Evolutionary conservation across 2,329 filamentous ascomycete species (phyloP).

Genomic region (Pyricularia sp.): DNA sequence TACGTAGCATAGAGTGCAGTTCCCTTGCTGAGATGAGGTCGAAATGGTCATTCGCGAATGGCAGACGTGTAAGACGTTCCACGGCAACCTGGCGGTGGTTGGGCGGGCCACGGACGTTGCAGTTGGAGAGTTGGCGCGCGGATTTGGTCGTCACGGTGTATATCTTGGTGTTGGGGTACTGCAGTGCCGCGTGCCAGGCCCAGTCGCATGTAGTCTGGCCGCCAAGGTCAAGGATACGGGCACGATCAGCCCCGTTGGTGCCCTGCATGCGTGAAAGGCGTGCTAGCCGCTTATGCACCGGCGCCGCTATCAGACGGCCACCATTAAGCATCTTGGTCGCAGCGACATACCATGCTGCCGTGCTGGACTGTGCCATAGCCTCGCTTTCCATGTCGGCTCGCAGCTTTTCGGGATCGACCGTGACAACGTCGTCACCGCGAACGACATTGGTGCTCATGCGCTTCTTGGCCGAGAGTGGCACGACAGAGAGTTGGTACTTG

Average conservation of each 20-base stretch:
- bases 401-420: conserved; percentile 52
- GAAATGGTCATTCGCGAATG: conserved; percentile 79
- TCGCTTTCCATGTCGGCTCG: conserved; percentile 70
- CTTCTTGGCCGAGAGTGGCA: conserved; percentile 61
- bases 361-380: conserved; percentile 62
- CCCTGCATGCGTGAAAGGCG: conserved; percentile 36
- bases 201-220: conserved; percentile 82
- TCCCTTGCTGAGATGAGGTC: conserved; percentile 86
- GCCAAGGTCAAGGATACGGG: conserved; percentile 75
- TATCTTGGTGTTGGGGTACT: conserved; percentile 76
- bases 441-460: conserved; percentile 64
- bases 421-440: conserved; percentile 55
- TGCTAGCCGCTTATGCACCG: conserved; percentile 52
- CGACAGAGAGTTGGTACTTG: conserved; percentile 68
- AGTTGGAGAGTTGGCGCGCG: conserved; percentile 60
- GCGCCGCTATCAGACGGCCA: conserved; percentile 54
- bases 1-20: conserved; percentile 76
- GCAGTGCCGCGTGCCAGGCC: conserved; percentile 87
- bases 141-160: conserved; percentile 75
- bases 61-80: conserved; percentile 66
- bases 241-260: conserved; percentile 29
- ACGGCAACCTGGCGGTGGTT: conserved; percentile 85
- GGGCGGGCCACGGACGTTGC: conserved; percentile 68
- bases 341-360: conserved; percentile 52
- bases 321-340: conserved; percentile 53